A percentile compares a stretch with the other conserved stretches of the same genome.
Conservation (phyloP, 371 early-diverging fungal species). For the Polyrhizophydium stewartii region DNA sequence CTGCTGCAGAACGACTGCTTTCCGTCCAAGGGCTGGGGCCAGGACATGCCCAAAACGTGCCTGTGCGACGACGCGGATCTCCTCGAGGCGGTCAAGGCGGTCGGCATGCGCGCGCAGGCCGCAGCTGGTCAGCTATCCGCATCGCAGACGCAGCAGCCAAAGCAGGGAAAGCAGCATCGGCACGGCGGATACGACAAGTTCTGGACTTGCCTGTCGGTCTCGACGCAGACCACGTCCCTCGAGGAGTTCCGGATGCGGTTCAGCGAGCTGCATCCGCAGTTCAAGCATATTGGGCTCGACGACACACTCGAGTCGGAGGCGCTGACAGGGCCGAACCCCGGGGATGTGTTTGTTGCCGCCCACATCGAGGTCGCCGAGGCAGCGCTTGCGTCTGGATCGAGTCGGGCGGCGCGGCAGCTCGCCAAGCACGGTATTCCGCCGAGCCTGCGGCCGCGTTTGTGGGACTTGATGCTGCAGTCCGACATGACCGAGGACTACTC, state of each 20-base stretch:
- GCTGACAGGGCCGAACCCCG: background rate
- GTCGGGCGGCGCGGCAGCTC: constrained; percentile 7
- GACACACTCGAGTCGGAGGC: constrained; percentile 10
- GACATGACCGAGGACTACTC: constrained; percentile 16
- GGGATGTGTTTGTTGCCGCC: constrained; percentile 6
- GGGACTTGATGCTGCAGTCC: constrained; percentile 28
- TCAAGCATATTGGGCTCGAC: constrained; percentile 26
- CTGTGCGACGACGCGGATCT: constrained; percentile 33
- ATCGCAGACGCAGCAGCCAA: too few species aligned
- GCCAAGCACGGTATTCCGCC: constrained; percentile 30
- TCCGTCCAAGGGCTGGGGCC: constrained; percentile 1
- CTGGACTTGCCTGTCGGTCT: constrained; percentile 20
- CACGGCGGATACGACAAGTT: too few species aligned
- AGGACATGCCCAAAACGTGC: constrained; percentile 14
- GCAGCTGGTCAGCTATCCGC: background rate
- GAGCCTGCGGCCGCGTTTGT: constrained; percentile 24
- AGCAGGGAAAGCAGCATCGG: too few species aligned
- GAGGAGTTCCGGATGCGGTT: constrained; percentile 20
- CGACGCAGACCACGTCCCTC: constrained; percentile 6
- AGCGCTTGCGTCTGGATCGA: constrained; percentile 1
- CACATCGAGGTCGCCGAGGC: constrained; percentile 13
- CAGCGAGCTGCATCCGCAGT: constrained; percentile 15
- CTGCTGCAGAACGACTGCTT: constrained; percentile 6
- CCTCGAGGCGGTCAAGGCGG: constrained; percentile 13
- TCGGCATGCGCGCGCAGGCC: background rate